phyloP scores from a whole-genome alignment of 2,329 filamentous ascomycete species.

The Trichoderma arundinaceum region DNA sequence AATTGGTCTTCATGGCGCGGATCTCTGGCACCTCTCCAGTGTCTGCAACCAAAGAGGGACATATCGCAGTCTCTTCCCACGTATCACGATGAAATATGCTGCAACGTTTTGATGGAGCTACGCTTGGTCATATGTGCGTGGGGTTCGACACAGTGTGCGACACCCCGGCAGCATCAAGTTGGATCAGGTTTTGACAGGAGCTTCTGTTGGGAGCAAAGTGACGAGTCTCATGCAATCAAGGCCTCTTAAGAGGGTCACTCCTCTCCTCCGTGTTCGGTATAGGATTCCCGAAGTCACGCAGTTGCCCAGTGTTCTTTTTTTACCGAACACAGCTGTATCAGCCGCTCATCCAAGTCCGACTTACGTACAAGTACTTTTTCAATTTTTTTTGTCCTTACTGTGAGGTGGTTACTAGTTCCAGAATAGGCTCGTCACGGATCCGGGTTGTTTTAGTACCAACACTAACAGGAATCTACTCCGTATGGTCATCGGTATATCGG shows the following conservation, averaged over 20 bases:
- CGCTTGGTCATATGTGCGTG: neutral
- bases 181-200: constrained; percentile 17
- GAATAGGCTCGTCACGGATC: neutral
- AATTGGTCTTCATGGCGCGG: neutral
- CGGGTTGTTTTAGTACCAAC: constrained; percentile 20
- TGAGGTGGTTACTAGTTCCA: neutral
- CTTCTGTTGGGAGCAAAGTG: constrained; percentile 19
- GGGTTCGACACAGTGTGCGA: constrained; percentile 9
- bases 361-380: neutral
- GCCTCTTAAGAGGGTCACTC: neutral
- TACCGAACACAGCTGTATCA: neutral
- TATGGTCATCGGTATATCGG: constrained; percentile 24
- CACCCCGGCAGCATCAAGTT: neutral
- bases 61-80: neutral
- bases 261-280: constrained; percentile 8
- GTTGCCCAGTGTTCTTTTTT: neutral
- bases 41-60: neutral
- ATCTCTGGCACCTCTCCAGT: constrained; percentile 16
- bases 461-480: constrained; percentile 19
- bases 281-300: neutral
- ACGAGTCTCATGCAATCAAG: constrained; percentile 26
- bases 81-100: constrained; percentile 12
- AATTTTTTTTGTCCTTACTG: neutral
- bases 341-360: neutral
- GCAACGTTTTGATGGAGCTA: neutral